Evolutionary conservation across 75 land plant genomes (phyloP).

Genomic region (Adiantum capillusveneris): DNA sequence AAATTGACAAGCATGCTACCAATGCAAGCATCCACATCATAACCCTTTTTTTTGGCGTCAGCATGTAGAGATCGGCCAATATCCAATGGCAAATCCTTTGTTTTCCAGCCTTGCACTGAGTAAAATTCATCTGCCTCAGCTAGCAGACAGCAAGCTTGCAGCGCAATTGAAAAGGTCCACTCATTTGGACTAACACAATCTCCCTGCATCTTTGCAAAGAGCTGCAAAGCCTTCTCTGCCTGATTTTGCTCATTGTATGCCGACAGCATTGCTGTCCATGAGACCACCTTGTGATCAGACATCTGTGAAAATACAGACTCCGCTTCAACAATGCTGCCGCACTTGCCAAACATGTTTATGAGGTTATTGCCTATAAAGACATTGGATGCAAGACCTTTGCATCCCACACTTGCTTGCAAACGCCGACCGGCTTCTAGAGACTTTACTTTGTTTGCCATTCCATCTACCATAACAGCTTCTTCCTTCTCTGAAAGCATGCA

Average conservation of each 20-base stretch:
- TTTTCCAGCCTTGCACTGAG: conserved; percentile 10
- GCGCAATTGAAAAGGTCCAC: conserved; percentile 26
- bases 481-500: background rate
- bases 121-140: conserved; percentile 24
- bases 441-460: background rate
- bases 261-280: conserved; percentile 8
- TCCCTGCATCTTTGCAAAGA: background rate
- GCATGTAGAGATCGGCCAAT: conserved; percentile 7
- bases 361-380: conserved; percentile 2
- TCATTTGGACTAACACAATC: conserved; percentile 29
- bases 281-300: background rate
- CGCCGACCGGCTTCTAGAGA: background rate
- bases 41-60: conserved; percentile 6
- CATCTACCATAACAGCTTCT: background rate
- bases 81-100: conserved; percentile 4
- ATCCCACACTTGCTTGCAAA: conserved; percentile 5
- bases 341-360: conserved; percentile 2
- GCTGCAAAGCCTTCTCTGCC: conserved; percentile 2
- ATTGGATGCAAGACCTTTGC: conserved; percentile 1
- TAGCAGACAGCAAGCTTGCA: conserved; percentile 33
- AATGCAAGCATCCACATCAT: conserved; percentile 12
- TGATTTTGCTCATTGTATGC: conserved; percentile 2
- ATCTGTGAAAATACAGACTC: conserved; percentile 4
- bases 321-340: conserved; percentile 8
- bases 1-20: conserved; percentile 25